phyloP scores from a whole-genome alignment of 2,329 filamentous ascomycete species.

The Penicillium sp. region DNA sequence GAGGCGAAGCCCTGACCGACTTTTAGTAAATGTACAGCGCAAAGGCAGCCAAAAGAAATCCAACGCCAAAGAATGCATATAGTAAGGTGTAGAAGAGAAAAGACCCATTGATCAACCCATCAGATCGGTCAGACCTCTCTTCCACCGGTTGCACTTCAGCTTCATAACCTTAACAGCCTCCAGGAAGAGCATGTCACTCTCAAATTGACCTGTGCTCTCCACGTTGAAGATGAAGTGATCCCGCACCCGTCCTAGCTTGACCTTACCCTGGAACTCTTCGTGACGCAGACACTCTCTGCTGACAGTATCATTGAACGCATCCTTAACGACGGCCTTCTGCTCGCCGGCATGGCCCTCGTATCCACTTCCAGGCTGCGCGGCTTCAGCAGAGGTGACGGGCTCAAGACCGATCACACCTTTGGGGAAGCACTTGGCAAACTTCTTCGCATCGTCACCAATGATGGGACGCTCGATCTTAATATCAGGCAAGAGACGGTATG shows the following conservation, averaged over 20 bases:
- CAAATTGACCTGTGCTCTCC: slow-evolving; percentile 92
- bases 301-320: slow-evolving; percentile 92
- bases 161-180: slow-evolving; percentile 84
- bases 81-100: slow-evolving; percentile 18
- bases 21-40: slow-evolving; percentile 37
- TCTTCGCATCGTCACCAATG: slow-evolving; percentile 77
- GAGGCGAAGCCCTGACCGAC: slow-evolving; percentile 31
- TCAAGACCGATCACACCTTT: slow-evolving; percentile 81
- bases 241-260: slow-evolving; percentile 81
- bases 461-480: slow-evolving; percentile 85
- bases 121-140: slow-evolving; percentile 45
- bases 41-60: slow-evolving; percentile 31
- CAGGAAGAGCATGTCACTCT: slow-evolving; percentile 89
- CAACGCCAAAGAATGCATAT: slow-evolving; percentile 43
- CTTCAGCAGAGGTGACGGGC: slow-evolving; percentile 66
- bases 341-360: slow-evolving; percentile 76
- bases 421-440: slow-evolving; percentile 88
- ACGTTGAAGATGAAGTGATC: slow-evolving; percentile 98
- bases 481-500: slow-evolving; percentile 83
- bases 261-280: slow-evolving; percentile 90
- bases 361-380: slow-evolving; percentile 56
- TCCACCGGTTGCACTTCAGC: slow-evolving; percentile 65
- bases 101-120: slow-evolving; percentile 31
- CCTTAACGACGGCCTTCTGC: slow-evolving; percentile 78
- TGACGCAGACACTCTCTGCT: slow-evolving; percentile 90